These are phyloP conservation scores for Aspergillus amoenus DNA, from an alignment of 2,329 filamentous ascomycete species.

Conservation along the genomic window DNA sequence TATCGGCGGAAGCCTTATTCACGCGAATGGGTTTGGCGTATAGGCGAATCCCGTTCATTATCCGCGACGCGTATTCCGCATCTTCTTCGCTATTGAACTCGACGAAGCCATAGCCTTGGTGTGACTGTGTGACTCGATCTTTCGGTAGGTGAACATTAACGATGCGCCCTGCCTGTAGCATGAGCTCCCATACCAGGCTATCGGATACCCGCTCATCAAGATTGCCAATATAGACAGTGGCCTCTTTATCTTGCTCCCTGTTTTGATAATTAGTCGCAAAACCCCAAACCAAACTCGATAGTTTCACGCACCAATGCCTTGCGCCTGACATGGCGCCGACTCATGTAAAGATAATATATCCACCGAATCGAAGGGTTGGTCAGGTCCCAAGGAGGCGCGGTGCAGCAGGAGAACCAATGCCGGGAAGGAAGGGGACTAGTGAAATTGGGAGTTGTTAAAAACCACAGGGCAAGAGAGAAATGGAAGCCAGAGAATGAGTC, in stretches of 20 bases:
- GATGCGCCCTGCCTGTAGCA: slow-evolving; percentile 96
- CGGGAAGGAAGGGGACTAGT: not conserved
- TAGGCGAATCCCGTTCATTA: slow-evolving; percentile 93
- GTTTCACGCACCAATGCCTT: slow-evolving; percentile 68
- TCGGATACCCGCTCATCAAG: slow-evolving; percentile 95
- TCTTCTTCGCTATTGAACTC: slow-evolving; percentile 95
- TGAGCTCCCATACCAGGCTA: slow-evolving; percentile 91
- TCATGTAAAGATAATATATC: not conserved
- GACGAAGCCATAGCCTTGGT: slow-evolving; percentile 98
- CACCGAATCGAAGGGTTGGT: not conserved
- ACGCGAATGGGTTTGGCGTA: slow-evolving; percentile 94
- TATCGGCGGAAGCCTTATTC: slow-evolving; percentile 92
- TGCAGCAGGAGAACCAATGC: not conserved
- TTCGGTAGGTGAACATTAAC: slow-evolving; percentile 98
- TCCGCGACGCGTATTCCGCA: slow-evolving; percentile 92
- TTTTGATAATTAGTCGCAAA: slow-evolving; percentile 15
- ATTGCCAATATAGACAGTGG: slow-evolving; percentile 96
- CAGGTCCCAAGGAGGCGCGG: not conserved
- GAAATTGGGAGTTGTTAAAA: not conserved
- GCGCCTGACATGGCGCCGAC: slow-evolving; percentile 61
- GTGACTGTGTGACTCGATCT: slow-evolving; percentile 92
- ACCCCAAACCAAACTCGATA: not conserved
- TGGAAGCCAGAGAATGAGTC: no score
- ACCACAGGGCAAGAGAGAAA: not conserved
- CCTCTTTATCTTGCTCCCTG: slow-evolving; percentile 97